Conservation (phyloP, 179 eudicot species). For the Dionaea muscipula region DNA sequence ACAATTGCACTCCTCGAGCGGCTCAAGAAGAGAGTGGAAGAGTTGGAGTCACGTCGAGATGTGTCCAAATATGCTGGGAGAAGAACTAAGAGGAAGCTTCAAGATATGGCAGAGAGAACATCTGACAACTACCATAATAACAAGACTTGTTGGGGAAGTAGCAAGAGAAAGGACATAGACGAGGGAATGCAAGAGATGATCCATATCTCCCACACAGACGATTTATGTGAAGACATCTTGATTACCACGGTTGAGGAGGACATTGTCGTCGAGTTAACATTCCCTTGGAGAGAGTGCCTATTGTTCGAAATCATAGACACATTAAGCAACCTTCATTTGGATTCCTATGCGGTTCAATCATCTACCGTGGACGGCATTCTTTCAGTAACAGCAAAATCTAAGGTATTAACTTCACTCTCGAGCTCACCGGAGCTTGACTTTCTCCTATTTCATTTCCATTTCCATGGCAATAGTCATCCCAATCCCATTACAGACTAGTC, state of each 20-base stretch:
- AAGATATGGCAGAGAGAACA: slow-evolving; percentile 24
- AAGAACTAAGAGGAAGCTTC: slow-evolving; percentile 17
- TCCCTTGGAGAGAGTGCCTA: slow-evolving; percentile 52
- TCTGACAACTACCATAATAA: slow-evolving; percentile 24
- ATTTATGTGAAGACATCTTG: not conserved
- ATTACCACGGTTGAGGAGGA: slow-evolving; percentile 13
- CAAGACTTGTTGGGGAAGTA: not conserved
- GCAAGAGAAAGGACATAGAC: slow-evolving; percentile 27
- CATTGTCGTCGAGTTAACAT: slow-evolving; percentile 38
- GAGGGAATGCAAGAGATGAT: not conserved
- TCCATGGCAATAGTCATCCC: no score
- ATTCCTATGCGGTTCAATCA: slow-evolving; percentile 52
- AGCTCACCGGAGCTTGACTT: no score
- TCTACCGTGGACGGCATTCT: slow-evolving; percentile 46
- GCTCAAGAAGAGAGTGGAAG: slow-evolving; percentile 33
- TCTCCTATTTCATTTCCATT: no score
- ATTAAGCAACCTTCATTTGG: slow-evolving; percentile 36
- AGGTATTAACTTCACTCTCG: no score
- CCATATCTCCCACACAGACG: not conserved
- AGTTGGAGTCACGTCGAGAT: slow-evolving; percentile 24
- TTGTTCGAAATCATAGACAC: slow-evolving; percentile 51
- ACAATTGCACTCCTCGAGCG: slow-evolving; percentile 30
- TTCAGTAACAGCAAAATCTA: slow-evolving; percentile 37
- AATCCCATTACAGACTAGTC: no score
- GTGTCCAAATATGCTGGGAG: slow-evolving; percentile 11